Evolutionary conservation across 768 basidiomycete genomes (phyloP), one percentile per base, ranked within the genome.

Genomic region (Podaxis pistillaris): DNA sequence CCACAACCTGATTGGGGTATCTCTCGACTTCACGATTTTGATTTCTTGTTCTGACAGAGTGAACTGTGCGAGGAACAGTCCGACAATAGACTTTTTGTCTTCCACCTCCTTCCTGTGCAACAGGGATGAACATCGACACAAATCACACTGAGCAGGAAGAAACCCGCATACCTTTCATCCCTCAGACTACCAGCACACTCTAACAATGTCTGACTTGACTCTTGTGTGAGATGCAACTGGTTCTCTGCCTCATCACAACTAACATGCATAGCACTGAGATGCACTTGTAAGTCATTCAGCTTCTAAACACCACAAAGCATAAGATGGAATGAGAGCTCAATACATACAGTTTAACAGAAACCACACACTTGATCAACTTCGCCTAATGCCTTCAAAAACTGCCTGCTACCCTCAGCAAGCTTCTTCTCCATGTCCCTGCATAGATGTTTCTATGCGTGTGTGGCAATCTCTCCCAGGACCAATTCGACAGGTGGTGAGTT

Each of bases 311-410:
- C 13, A 22, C 1, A 36, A 47, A 28, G 57, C 44, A 46, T 49
- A 61, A 36, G 11, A 36, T 30, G 26, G 15, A 47, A 65, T 46
- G 17, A 56, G n/a, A 17, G 41, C 9, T 51, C 26, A 64, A 52
- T 26, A 55, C 54, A 55, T 47, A 47, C 41, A 60, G 19, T 64
- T 52, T 51, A 44, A 17, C 30, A 24, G 28, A 24, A 49, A 26
- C 19, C 65, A 83, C 92, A 67, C 72, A 96, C 96, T 76, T 92
- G 82, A 77, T 98, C 91, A 36, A 98, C 94, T 67, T 94, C 88
- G n/a, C 87, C 87, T 65, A 98, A 90, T 0, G 91, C 94, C 28
- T 83, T 82, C 60, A 98, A 72, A 72, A 99, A 98, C 65, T 86
- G 84, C 51, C 83, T 81, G 66, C 94, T 95, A 5, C 93, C 93